A percentile compares a stretch with the other conserved stretches of the same genome.
These are phyloP conservation scores for Poa pratensis DNA, from an alignment of 176 grass and related monocot species.

Conservation along the genomic window DNA sequence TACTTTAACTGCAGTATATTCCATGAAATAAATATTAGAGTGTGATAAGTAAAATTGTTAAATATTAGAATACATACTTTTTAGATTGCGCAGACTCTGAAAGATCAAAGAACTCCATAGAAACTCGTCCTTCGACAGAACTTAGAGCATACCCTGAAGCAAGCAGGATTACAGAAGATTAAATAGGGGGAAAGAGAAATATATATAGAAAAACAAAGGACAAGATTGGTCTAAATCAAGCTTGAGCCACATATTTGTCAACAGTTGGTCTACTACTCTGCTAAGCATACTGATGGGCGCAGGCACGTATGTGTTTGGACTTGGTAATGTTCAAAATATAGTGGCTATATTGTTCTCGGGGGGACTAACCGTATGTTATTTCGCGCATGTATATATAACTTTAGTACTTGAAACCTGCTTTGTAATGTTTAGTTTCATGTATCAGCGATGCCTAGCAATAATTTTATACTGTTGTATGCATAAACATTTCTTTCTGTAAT, in stretches of 20 bases:
- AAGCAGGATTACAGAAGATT: conserved; percentile 34
- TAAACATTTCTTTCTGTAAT: neutral
- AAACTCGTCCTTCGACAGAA: conserved; percentile 93
- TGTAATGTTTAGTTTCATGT: conserved; percentile 18
- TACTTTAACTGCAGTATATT: neutral
- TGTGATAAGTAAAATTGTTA: conserved; percentile 12
- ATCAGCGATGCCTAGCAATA: neutral
- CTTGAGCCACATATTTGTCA: neutral
- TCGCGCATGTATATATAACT: neutral
- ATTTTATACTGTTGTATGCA: neutral
- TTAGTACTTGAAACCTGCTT: neutral
- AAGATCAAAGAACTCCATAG: conserved; percentile 98
- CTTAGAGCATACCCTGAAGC: conserved; percentile 90
- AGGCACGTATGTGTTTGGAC: neutral
- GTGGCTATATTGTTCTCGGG: neutral
- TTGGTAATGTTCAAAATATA: conserved; percentile 26
- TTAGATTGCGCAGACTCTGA: conserved; percentile 87
- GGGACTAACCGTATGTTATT: neutral
- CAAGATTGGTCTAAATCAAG: conserved; percentile 4
- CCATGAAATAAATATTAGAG: conserved; percentile 19
- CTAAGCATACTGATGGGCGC: neutral
- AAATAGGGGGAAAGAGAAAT: neutral
- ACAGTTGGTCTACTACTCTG: neutral
- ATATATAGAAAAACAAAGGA: neutral
- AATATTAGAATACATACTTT: conserved; percentile 67